Evolutionary conservation across 73 alveolate species (phyloP), one percentile per base, ranked within the genome.

Genomic region (Chromera velia): DNA sequence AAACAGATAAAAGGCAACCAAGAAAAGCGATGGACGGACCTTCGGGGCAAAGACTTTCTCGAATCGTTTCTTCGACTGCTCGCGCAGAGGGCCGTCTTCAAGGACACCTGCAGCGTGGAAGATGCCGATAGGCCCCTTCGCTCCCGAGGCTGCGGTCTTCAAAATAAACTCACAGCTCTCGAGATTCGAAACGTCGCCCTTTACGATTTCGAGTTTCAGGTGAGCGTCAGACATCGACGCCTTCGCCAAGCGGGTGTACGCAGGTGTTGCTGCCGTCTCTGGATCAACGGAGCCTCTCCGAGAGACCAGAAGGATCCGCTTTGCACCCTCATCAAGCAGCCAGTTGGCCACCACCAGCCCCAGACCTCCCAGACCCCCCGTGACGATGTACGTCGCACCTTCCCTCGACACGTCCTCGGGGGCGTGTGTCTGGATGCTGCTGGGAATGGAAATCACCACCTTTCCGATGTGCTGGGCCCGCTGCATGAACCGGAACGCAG

Each of bases 281-380:
- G 0, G 30, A n/a, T n/a, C n/a, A n/a, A n/a, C n/a, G 0, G 31
- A 19, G 0, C 62, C 76, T 13, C 26, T 30, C 31, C 1, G 40
- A 6, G 17, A 4, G 45, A 0, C 29, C 19, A n/a, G 70, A 26
- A 49, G 45, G 32, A 72, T 63, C 65, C 19, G 76, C 19, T 66
- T 27, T 28, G 72, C 84, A 10, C 84, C 84, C 29, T 77, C 78
- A 27, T 77, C 84, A 63, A 77, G 17, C 46, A 77, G 62, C 10
- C 70, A 49, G 6, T 70, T 72, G 65, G 62, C 46, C 40, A 77
- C 45, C 13, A 22, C 34, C 30, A 67, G 84, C 24, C 84, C 84
- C 64, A 77, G 65, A n/a, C 78, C 77, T 10, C 84, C 84, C 0
- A 72, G 29, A 17, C 84, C 84, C 18, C 84, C 84, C 1, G 73